These are phyloP conservation scores for Holtermannia corniformis DNA, from an alignment of 768 basidiomycete species.

Conservation along the genomic window DNA sequence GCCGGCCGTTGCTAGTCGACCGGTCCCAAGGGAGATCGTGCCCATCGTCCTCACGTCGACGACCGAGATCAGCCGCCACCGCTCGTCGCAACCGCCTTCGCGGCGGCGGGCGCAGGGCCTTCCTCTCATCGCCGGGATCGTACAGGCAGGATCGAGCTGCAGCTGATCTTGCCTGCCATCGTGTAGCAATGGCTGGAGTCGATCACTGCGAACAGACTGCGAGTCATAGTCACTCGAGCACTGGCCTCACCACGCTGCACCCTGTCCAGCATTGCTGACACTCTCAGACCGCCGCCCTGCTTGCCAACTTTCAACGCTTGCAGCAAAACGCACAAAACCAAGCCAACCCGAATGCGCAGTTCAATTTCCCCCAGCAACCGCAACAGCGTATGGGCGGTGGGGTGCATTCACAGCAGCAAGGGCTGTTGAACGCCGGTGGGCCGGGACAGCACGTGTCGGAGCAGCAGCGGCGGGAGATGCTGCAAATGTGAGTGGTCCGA, in stretches of 20 bases:
- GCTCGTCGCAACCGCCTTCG: too few species aligned
- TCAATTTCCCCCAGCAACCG: neutral
- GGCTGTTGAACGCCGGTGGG: neutral
- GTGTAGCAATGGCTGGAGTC: neutral
- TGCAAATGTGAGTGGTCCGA: neutral
- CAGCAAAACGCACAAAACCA: neutral
- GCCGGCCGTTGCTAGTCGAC: neutral
- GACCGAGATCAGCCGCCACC: too few species aligned
- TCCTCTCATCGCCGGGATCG: too few species aligned
- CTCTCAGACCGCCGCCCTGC: neutral
- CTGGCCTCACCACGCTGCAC: neutral
- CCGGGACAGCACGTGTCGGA: neutral
- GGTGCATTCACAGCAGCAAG: neutral
- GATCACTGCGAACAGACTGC: neutral
- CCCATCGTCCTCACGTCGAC: too few species aligned
- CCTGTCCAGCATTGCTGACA: neutral
- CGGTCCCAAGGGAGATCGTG: too few species aligned
- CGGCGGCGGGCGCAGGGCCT: too few species aligned
- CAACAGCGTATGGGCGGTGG: neutral
- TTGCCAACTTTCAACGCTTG: neutral
- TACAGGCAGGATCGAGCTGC: too few species aligned
- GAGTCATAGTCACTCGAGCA: neutral
- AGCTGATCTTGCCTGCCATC: too few species aligned
- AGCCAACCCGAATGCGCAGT: neutral
- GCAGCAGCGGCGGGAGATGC: neutral